Evolutionary conservation across 2,329 filamentous ascomycete genomes (phyloP).

Genomic region (Paecilomyces sp.): DNA sequence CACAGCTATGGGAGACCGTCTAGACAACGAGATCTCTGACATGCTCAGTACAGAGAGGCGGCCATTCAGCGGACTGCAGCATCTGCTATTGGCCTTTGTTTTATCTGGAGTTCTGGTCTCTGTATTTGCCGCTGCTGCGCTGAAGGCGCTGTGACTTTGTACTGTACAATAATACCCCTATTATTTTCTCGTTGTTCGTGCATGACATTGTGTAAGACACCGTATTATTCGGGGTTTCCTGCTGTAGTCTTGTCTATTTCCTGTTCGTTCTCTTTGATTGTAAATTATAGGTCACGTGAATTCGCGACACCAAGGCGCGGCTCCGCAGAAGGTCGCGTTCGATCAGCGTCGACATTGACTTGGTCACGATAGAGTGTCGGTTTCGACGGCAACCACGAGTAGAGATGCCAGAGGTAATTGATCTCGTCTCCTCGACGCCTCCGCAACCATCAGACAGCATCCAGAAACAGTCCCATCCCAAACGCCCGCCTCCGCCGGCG

Average conservation of each 20-base stretch:
- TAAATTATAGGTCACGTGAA: not conserved
- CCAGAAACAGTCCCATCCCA: constrained; percentile 6
- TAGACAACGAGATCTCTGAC: constrained; percentile 59
- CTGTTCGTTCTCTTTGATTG: too few species aligned
- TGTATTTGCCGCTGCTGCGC: constrained; percentile 17
- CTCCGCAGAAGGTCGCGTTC: not conserved
- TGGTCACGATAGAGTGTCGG: not conserved
- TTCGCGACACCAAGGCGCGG: constrained; percentile 6
- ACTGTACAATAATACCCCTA: constrained; percentile 9
- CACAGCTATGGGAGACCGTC: constrained; percentile 68
- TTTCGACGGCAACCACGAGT: not conserved
- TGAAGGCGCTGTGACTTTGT: constrained; percentile 4
- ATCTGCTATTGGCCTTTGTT: constrained; percentile 23
- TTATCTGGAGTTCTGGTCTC: constrained; percentile 23
- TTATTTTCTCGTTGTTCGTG: not conserved
- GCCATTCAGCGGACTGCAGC: constrained; percentile 28
- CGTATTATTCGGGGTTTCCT: not conserved
- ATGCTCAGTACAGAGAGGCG: constrained; percentile 37
- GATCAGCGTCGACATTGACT: not conserved
- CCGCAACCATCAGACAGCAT: constrained; percentile 12
- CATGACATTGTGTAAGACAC: not conserved
- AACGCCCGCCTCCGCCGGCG: constrained; percentile 4
- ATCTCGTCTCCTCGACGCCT: constrained; percentile 30
- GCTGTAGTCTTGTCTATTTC: too few species aligned
- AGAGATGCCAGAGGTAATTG: constrained; percentile 33